Evolutionary conservation across 2,329 filamentous ascomycete species (phyloP), one percentile per base, ranked within the genome.

Genomic region (Trichoderma gracile): DNA sequence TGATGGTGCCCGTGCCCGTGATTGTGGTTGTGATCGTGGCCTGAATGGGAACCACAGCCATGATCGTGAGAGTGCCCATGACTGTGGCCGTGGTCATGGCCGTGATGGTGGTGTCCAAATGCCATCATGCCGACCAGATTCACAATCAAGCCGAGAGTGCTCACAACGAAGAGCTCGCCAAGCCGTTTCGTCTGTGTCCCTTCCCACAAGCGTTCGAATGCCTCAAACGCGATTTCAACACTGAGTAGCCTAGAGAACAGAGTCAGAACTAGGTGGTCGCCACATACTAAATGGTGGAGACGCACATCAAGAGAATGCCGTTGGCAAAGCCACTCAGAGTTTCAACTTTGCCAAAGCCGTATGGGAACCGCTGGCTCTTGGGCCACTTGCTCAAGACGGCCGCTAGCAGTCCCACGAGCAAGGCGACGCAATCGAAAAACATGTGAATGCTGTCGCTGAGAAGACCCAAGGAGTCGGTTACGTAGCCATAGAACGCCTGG

Each of bases 381-480:
- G 93, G 93, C 93, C 95, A 97, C 77, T 98, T 98, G 78, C 92
- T 95, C 81, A 97, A 92, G 6, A 99, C 93, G 1, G 94, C 90
- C 30, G 95, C 95, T 70, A 94, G 89, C 10, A 99, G 82, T 12
- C 95, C 95, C 42, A 99, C 93, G 1, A 91, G 86, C 30, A 99
- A 84, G 21, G 94, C 95, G 42, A 97, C 88, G 70, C 95, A 99
- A 77, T 99, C 95, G 71, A 99, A 98, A 73, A 99, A 94, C 95
- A 99, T 99, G 78, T 99, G 95, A 68, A 99, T 95, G 72, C 93
- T 98, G 77, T 99, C 95, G 69, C 93, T 97, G 19, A 99, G 85
- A n/a, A 99, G 83, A 3, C 95, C 95, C 5, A 99, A 81, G 0
- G 95, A 99, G 69, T 96, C 93, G 3, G 93, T 98, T 12, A 95